Evolutionary conservation across 768 basidiomycete species (phyloP), one percentile per base, ranked within the genome.

Genomic region (Leccinum ochraceum): DNA sequence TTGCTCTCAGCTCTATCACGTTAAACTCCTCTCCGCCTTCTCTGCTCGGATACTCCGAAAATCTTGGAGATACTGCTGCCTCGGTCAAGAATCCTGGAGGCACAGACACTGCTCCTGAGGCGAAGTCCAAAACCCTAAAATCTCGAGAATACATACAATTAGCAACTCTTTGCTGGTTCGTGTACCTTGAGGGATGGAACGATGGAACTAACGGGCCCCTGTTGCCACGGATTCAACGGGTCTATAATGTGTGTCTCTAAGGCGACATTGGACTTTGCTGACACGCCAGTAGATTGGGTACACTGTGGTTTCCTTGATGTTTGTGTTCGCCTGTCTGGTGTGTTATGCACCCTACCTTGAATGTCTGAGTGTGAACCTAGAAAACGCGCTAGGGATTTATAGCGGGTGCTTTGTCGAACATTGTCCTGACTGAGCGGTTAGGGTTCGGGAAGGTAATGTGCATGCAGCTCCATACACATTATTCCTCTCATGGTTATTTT

Each of bases 181-280:
- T 88, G 52, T 86, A 87, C 61, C 74, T 90, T 3, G 80, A 80
- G 9, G 92, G 92, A 16, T 93, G 90, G 90, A 90, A 88, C 66
- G 92, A 92, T 71, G 87, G 86, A 11, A 81, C 86, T 0, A 83
- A 83, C 14, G 92, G 92, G 2, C 90, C 92, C 0, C 73, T 94
- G 24, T 72, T 94, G 6, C 91, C 89, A 1, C 79, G 85, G 17
- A 86, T 94, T 48, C 90, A 89, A 68, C 70, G 73, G 9, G 80
- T 83, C 69, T 83, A 82, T 67, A 75, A 76, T 65, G 83, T 82
- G 63, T 16, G 74, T 53, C 16, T 5, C 10, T 42, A 11, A 44
- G 28, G n/a, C 0, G 6, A 11, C 28, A 11, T 30, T 22, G 5
- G 28, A 14, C n/a, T 26, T 59, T 24, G n/a, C 52, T 62, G 34